Conservation (phyloP, 2,329 filamentous ascomycete species). For the Nannizziopsis barbatae region DNA sequence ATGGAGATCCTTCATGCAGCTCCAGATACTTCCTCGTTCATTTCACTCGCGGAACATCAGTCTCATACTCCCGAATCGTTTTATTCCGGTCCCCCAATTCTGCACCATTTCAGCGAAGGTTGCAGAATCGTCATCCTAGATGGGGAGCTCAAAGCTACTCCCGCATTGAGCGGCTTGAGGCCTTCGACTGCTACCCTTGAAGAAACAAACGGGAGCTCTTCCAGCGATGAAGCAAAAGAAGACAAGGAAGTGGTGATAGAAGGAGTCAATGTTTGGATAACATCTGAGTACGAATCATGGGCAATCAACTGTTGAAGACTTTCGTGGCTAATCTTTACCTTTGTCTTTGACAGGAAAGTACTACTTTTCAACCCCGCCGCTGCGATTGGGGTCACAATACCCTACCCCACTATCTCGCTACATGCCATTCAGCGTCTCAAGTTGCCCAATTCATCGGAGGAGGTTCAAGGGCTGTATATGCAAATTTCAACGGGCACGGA, state of each 20-base stretch:
- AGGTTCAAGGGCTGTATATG: slow-evolving; percentile 39
- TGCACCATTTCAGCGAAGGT: slow-evolving; percentile 37
- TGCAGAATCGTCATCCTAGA: slow-evolving; percentile 37
- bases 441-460: slow-evolving; percentile 22
- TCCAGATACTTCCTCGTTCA: slow-evolving; percentile 33
- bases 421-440: slow-evolving; percentile 39
- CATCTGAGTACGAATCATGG: slow-evolving; percentile 33
- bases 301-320: not conserved
- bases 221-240: slow-evolving; percentile 11
- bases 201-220: slow-evolving; percentile 1
- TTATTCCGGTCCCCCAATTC: slow-evolving; percentile 36
- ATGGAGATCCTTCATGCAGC: slow-evolving; percentile 36
- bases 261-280: slow-evolving; percentile 38
- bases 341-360: slow-evolving; percentile 30
- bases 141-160: slow-evolving; percentile 28
- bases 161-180: slow-evolving; percentile 26
- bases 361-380: slow-evolving; percentile 31
- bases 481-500: slow-evolving; percentile 31
- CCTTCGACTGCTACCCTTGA: slow-evolving; percentile 14
- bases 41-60: slow-evolving; percentile 37
- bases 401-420: slow-evolving; percentile 40
- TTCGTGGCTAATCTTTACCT: slow-evolving; percentile 6
- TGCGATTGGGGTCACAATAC: slow-evolving; percentile 34
- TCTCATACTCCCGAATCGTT: slow-evolving; percentile 40
- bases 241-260: slow-evolving; percentile 30